Evolutionary conservation across 441 rosid genomes (phyloP).

Genomic region (Isatis lusitanica): DNA sequence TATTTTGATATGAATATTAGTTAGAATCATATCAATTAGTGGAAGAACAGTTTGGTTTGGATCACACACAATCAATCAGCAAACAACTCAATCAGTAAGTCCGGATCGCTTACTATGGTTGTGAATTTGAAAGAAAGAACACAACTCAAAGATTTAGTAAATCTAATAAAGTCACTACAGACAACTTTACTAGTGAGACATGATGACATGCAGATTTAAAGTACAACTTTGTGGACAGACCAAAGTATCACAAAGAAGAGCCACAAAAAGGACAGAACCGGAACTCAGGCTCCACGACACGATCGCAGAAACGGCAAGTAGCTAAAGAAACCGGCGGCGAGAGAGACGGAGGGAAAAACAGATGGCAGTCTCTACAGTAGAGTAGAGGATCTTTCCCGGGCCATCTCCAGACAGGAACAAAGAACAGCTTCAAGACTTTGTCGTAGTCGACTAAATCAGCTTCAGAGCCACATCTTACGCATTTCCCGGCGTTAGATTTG

Average conservation of each 20-base stretch:
- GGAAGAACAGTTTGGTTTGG: too few species aligned
- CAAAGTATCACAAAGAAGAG: constrained; percentile 46
- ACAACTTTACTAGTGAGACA: background rate
- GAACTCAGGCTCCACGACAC: constrained; percentile 55
- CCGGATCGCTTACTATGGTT: background rate
- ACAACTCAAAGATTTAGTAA: background rate
- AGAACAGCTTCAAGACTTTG: constrained; percentile 77
- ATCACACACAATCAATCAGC: background rate
- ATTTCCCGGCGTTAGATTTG: constrained; percentile 62
- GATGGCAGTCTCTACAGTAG: constrained; percentile 58
- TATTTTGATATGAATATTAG: too few species aligned
- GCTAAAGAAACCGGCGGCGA: constrained; percentile 35
- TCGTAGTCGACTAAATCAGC: constrained; percentile 89
- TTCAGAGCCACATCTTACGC: constrained; percentile 67
- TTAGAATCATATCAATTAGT: too few species aligned
- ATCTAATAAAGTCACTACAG: background rate
- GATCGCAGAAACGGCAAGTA: constrained; percentile 57
- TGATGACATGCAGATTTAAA: background rate
- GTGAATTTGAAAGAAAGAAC: background rate
- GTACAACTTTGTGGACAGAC: background rate
- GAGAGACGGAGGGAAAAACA: constrained; percentile 59
- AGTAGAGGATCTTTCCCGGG: constrained; percentile 62
- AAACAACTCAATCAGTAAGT: background rate
- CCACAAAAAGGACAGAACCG: constrained; percentile 82
- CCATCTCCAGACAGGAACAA: constrained; percentile 84